Conservation (phyloP, 1,284 basidiomycete species). For the Ustilago xerochloae region DNA sequence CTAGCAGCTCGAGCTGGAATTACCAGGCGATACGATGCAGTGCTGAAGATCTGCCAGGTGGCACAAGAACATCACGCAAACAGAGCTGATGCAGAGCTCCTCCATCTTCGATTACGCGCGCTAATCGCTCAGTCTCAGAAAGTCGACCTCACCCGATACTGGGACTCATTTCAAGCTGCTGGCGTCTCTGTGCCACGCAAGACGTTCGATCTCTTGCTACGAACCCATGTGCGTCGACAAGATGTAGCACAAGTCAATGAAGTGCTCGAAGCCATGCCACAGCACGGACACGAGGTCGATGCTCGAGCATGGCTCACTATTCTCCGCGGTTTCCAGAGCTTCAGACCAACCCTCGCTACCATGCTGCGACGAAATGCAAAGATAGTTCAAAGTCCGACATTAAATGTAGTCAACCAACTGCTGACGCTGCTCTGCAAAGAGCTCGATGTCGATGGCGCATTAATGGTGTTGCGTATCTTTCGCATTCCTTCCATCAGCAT, state of each 20-base stretch:
- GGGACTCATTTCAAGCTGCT: constrained; percentile 9
- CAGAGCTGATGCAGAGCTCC: constrained; percentile 33
- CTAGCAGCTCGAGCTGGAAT: constrained; percentile 26
- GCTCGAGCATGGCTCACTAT: constrained; percentile 45
- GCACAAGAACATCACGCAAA: constrained; percentile 22
- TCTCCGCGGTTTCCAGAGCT: constrained; percentile 32
- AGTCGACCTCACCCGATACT: constrained; percentile 14
- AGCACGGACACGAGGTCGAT: constrained; percentile 29
- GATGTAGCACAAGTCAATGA: constrained; percentile 32
- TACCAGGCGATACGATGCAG: constrained; percentile 21
- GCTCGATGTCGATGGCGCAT: constrained; percentile 25
- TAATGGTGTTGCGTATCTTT: constrained; percentile 35
- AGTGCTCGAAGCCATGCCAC: constrained; percentile 34
- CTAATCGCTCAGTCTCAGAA: constrained; percentile 22
- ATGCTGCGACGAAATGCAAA: constrained; percentile 28
- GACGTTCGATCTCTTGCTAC: constrained; percentile 38
- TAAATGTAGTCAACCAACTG: constrained; percentile 31
- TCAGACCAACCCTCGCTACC: constrained; percentile 24
- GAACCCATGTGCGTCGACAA: constrained; percentile 33
- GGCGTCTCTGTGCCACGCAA: constrained; percentile 30
- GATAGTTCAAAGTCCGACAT: constrained; percentile 34
- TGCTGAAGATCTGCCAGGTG: constrained; percentile 27
- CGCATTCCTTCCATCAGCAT: constrained; percentile 17
- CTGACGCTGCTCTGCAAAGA: constrained; percentile 13
- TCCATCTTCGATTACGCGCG: constrained; percentile 33